These are phyloP conservation scores for Aspergillus leporis DNA, from an alignment of 495 filamentous ascomycete species.

Conservation along the genomic window DNA sequence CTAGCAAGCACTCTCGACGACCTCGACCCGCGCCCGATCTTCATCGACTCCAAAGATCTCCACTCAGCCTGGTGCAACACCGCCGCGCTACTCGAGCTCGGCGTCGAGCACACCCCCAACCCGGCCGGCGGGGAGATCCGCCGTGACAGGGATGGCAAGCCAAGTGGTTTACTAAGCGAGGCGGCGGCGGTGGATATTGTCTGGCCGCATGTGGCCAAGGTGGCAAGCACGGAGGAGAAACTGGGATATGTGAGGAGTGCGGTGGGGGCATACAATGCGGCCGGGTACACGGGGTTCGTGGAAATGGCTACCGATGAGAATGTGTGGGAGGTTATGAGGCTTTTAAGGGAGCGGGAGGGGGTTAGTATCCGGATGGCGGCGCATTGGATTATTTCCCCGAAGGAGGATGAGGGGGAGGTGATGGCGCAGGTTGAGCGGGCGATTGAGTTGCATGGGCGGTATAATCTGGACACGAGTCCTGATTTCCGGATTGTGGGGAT, in stretches of 20 bases:
- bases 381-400: slow-evolving; percentile 60
- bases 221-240: slow-evolving; percentile 52
- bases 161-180: slow-evolving; percentile 57
- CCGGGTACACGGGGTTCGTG: slow-evolving; percentile 59
- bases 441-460: slow-evolving; percentile 50
- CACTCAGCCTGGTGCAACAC: slow-evolving; percentile 64
- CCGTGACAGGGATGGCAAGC: slow-evolving; percentile 44
- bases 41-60: slow-evolving; percentile 62
- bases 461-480: slow-evolving; percentile 46
- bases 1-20: slow-evolving; percentile 54
- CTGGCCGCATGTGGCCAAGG: slow-evolving; percentile 58
- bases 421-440: slow-evolving; percentile 60
- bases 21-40: slow-evolving; percentile 52
- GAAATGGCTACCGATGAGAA: slow-evolving; percentile 68
- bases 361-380: slow-evolving; percentile 56
- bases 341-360: slow-evolving; percentile 30
- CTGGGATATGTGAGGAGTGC: slow-evolving; percentile 34
- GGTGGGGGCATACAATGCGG: slow-evolving; percentile 48
- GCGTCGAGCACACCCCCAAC: slow-evolving; percentile 45
- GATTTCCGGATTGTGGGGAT: slow-evolving; percentile 63
- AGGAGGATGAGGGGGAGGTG: slow-evolving; percentile 39
- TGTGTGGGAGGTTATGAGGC: slow-evolving; percentile 51
- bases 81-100: slow-evolving; percentile 53
- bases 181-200: slow-evolving; percentile 57
- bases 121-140: slow-evolving; percentile 58